Conservation (phyloP, 1,284 basidiomycete genomes). For the Fomes fomentarius region DNA sequence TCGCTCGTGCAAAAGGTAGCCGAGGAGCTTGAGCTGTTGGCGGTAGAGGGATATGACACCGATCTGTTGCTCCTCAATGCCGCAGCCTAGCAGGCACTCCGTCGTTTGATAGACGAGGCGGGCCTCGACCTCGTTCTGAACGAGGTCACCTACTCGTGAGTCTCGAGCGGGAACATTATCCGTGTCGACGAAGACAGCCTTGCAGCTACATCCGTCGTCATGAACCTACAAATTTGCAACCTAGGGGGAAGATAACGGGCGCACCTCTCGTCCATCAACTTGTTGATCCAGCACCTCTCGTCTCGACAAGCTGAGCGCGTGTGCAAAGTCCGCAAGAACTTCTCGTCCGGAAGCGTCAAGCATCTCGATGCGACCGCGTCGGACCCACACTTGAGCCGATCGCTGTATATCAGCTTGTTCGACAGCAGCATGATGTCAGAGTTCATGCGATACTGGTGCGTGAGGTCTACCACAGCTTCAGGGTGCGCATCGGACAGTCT, state of each 20-base stretch:
- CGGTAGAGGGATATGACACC: constrained; percentile 92
- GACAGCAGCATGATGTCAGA: constrained; percentile 94
- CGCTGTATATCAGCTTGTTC: constrained; percentile 87
- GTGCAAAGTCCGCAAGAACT: constrained; percentile 47
- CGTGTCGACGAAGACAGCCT: constrained; percentile 93
- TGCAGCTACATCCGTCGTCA: constrained; percentile 53
- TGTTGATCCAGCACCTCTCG: constrained; percentile 71
- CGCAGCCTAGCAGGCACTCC: constrained; percentile 65
- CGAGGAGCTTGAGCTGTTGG: constrained; percentile 91
- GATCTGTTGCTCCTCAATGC: constrained; percentile 72
- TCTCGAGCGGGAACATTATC: constrained; percentile 79
- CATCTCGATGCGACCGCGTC: constrained; percentile 65
- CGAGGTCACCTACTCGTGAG: constrained; percentile 82
- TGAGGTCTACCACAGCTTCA: constrained; percentile 79
- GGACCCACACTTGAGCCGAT: constrained; percentile 80
- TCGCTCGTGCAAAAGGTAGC: constrained; percentile 54
- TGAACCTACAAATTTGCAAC: no score
- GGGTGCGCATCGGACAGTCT: constrained; percentile 87
- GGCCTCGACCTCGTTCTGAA: constrained; percentile 89
- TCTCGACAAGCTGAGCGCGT: constrained; percentile 28
- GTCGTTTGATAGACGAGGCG: constrained; percentile 64
- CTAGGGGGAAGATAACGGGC: constrained; percentile 28
- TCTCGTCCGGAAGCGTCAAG: constrained; percentile 56
- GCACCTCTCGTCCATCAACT: constrained; percentile 68
- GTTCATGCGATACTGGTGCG: constrained; percentile 96